Conservation (phyloP, 1,284 basidiomycete species). For the Athelia psychrophila region DNA sequence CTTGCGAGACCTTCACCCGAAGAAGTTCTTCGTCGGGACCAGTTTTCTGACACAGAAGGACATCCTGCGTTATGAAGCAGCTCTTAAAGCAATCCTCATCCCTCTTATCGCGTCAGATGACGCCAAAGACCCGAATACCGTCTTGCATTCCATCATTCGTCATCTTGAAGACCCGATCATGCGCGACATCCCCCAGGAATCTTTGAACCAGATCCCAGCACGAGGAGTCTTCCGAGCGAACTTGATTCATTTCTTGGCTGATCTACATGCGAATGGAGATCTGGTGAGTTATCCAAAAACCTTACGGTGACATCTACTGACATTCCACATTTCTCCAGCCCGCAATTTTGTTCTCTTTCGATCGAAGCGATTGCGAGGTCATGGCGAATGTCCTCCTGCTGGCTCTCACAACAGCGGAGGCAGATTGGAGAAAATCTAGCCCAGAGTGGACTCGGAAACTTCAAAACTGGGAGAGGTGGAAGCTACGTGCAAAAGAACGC, state of each 20-base stretch:
- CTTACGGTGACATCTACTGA: background rate
- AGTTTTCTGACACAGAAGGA: constrained; percentile 53
- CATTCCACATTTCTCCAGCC: constrained; percentile 36
- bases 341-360: constrained; percentile 66
- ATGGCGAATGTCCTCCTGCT: constrained; percentile 40
- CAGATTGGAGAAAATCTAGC: constrained; percentile 43
- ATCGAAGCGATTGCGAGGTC: constrained; percentile 55
- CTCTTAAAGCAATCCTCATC: constrained; percentile 43
- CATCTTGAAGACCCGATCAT: constrained; percentile 39
- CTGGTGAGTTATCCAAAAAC: constrained; percentile 39
- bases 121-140: constrained; percentile 28
- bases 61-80: constrained; percentile 53
- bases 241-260: constrained; percentile 50
- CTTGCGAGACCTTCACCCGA: constrained; percentile 40
- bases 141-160: constrained; percentile 37
- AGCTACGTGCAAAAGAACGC: constrained; percentile 39
- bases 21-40: constrained; percentile 37
- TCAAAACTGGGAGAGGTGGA: constrained; percentile 49
- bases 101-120: constrained; percentile 37
- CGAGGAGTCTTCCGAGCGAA: constrained; percentile 32
- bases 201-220: constrained; percentile 30
- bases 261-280: constrained; percentile 46
- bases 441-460: constrained; percentile 52
- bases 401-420: constrained; percentile 40
- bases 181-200: constrained; percentile 12